A percentile compares a stretch with the other conserved stretches of the same genome.
These are phyloP conservation scores for Phytophthora boehmeriae DNA, from an alignment of 352 stramenopile genomes.

Conservation along the genomic window DNA sequence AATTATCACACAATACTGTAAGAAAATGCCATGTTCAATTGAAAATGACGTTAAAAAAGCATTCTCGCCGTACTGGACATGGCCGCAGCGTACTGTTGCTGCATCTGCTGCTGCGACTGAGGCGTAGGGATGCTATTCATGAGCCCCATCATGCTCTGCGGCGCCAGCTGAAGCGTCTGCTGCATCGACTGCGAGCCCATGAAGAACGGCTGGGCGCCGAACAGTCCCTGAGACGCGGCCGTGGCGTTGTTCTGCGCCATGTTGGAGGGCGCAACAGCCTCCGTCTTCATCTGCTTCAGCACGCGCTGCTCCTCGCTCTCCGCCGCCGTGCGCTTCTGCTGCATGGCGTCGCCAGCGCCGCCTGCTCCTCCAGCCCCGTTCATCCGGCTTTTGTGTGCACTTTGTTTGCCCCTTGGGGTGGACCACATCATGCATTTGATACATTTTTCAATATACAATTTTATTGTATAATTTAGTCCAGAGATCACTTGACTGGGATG, in stretches of 20 bases:
- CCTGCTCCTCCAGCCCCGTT: constrained; percentile 12
- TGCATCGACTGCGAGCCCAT: constrained; percentile 41
- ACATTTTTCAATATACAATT: too few relatives aligned
- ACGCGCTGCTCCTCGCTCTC: constrained; percentile 28
- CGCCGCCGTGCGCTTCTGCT: constrained; percentile 31
- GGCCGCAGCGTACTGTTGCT: constrained; percentile 39
- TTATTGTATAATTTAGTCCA: too few relatives aligned
- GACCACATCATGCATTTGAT: constrained; percentile 5
- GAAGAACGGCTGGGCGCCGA: constrained; percentile 28
- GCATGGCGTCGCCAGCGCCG: constrained; percentile 14
- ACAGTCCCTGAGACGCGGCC: constrained; percentile 30
- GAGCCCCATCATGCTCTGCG: constrained; percentile 35
- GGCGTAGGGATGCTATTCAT: constrained; percentile 21
- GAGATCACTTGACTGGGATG: constrained; percentile 25
- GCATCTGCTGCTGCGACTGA: constrained; percentile 37
- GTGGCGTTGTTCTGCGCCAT: constrained; percentile 35
- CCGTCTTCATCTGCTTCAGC: constrained; percentile 43
- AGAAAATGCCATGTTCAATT: neutral
- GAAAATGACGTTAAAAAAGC: neutral
- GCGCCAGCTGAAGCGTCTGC: constrained; percentile 23
- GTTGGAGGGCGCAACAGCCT: constrained; percentile 4
- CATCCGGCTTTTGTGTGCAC: constrained; percentile 22
- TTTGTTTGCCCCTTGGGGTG: constrained; percentile 16
- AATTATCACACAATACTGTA: constrained; percentile 3
- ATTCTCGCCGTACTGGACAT: constrained; percentile 26